Evolutionary conservation across 495 filamentous ascomycete genomes (phyloP), one percentile per base, ranked within the genome.

Genomic region (Jackrogersella minutella): DNA sequence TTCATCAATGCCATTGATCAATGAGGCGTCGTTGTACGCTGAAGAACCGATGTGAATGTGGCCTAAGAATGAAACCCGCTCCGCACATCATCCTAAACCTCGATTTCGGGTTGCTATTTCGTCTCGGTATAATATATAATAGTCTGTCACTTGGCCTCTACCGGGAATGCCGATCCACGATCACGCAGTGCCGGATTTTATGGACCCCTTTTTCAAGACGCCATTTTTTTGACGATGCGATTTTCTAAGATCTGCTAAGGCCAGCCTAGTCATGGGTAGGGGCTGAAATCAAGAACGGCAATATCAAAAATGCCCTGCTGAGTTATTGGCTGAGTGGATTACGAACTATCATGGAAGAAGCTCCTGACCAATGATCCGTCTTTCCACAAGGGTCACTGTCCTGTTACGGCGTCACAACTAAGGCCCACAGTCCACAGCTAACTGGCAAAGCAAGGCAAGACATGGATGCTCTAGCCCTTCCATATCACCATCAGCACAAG

Each of bases 51-150:
- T 40, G 55, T 64, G 49, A 59, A 3, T 60, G 54, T 64, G 66
- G 66, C 54, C 60, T 60, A 26, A 16, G 34, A 63, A 36, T 61
- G 56, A 62, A 68, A 58, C 53, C 41, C 40, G 52, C 52, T 62
- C 46, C 49, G 51, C 3, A 22, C 44, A 30, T 30, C 14, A 58
- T 51, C 44, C 37, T 5, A 40, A 37, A 52, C 36, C 19, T 21
- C 36, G 57, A 55, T 13, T 41, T 34, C 33, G 34, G 40, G 14
- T 21, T 34, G 26, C 51, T 9, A 52, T 51, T 31, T 39, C 57
- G 31, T 51, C 39, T 39, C 57, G 31, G 52, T 40, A 58, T 8
- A 26, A 17, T 11, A 6, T 17, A 46, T 37, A 28, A 34, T 39
- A 57, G 34, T 9, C 34, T 10, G 19, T 17, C 7, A 59, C 33